A percentile compares a stretch with the other conserved stretches of the same genome.
Evolutionary conservation across 805 yeast genomes (phyloP).

Genomic region (Sungouiella thailandica): DNA sequence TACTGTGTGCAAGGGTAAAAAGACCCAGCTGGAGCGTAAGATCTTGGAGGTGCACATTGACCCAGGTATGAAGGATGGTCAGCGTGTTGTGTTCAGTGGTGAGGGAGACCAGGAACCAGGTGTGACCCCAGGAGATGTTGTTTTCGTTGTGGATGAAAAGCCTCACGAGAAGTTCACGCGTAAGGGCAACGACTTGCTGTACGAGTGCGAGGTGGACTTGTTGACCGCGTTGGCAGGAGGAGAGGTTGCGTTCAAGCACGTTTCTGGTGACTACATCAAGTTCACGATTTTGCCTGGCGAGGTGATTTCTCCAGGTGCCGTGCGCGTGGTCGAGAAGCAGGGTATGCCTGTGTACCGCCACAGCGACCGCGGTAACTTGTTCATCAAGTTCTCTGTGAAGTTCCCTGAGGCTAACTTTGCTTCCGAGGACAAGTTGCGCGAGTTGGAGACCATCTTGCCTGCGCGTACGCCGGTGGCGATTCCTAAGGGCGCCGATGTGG

Average conservation of each 20-base stretch:
- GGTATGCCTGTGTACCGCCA: slow-evolving; percentile 96
- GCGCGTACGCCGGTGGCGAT: slow-evolving; percentile 56
- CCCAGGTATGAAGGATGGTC: slow-evolving; percentile 96
- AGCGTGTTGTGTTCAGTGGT: slow-evolving; percentile 83
- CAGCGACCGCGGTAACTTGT: slow-evolving; percentile 85
- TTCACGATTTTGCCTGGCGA: slow-evolving; percentile 85
- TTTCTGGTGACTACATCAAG: slow-evolving; percentile 88
- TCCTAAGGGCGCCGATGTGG: slow-evolving; percentile 73
- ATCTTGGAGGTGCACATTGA: slow-evolving; percentile 90
- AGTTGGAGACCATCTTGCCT: slow-evolving; percentile 75
- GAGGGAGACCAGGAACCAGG: slow-evolving; percentile 98
- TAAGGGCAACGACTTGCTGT: slow-evolving; percentile 81
- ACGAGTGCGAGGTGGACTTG: slow-evolving; percentile 83
- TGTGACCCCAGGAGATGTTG: slow-evolving; percentile 93
- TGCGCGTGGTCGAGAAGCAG: slow-evolving; percentile 81
- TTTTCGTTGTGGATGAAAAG: slow-evolving; percentile 86
- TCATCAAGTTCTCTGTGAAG: slow-evolving; percentile 78
- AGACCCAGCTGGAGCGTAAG: slow-evolving; percentile 82
- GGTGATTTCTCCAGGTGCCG: slow-evolving; percentile 77
- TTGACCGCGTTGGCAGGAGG: slow-evolving; percentile 98
- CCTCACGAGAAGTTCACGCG: slow-evolving; percentile 80
- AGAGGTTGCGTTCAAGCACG: slow-evolving; percentile 77
- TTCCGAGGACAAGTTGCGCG: slow-evolving; percentile 65
- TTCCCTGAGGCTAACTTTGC: slow-evolving; percentile 81
- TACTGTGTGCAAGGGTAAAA: slow-evolving; percentile 82